Base-by-base conservation (phyloP, 2,329 filamentous ascomycete genomes). In the Calonectria crousiana region DNA sequence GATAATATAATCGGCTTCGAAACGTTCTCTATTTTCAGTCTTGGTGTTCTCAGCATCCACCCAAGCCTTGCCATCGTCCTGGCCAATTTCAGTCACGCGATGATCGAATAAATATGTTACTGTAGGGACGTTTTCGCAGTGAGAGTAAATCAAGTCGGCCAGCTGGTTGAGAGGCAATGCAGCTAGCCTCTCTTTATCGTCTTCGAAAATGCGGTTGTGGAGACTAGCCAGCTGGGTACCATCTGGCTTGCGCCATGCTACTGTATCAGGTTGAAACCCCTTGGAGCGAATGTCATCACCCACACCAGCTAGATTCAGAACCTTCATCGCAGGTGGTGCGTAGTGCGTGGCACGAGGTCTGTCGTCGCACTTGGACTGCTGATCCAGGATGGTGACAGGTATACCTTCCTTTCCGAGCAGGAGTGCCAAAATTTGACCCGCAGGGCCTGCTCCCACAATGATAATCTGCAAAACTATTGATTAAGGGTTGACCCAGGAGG, bases 271-370 rank as follows among this genome's bases (percentile, higher is more conserved):
- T 28, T 30, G 9, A n/a, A 72, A 67, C 9, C 73, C 71, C 51
- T 32, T 64, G 0, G 64, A 80, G 6, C 69, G 71, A 0, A 77
- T 4, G 0, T 74, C 73, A 13, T 69, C 68, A 13, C 64, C 71
- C 0, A 77, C 51, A n/a, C 75, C 75, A 10, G 74, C 74, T 3
- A 18, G 14, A 6, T 74, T 70, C 23, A 77, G 60, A 0, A 53
- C 34, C 11, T 41, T 41, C 23, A 75, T 62, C 0, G 75, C 71
- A 20, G 74, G 71, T 4, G 73, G 30, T 3, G 36, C 47, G 14
- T 75, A 77, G 23, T 77, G 74, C 6, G 74, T 73, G 4, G 75
- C 74, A 6, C 75, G 69, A 18, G 75, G 75, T 16, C 68, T 69
- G 4, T 75, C 49, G 26, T 76, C 75, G 1, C 75, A 36, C 34